Conservation (phyloP, 1,284 basidiomycete genomes). For the Schizophyllum commune region DNA sequence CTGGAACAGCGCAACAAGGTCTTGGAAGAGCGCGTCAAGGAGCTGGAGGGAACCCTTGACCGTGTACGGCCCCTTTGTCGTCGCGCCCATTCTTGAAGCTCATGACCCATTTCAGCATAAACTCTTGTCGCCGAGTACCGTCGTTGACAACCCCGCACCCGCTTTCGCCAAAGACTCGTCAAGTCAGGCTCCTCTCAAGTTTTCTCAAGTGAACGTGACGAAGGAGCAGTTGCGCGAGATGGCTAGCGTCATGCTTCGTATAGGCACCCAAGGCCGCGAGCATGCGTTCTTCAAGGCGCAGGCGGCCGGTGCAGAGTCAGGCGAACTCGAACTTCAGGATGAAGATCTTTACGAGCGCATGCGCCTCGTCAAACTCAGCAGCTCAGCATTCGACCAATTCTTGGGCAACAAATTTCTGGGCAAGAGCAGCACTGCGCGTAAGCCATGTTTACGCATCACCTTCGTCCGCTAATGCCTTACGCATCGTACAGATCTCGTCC, state of each 20-base stretch:
- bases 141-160: too few species aligned
- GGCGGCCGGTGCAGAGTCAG: not conserved
- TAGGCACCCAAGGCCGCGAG: not conserved
- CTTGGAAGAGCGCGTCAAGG: not conserved
- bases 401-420: not conserved
- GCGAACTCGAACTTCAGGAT: not conserved
- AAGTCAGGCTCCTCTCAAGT: too few species aligned
- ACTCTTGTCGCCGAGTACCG: not conserved
- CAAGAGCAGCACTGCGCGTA: not conserved
- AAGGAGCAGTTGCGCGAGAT: not conserved
- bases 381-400: not conserved
- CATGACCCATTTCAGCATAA: slow-evolving; percentile 30
- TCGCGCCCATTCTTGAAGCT: slow-evolving; percentile 35
- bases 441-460: slow-evolving; percentile 44
- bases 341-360: not conserved
- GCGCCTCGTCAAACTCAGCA: too few species aligned
- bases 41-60: too few species aligned
- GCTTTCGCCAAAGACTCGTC: too few species aligned
- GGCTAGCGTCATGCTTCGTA: not conserved
- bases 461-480: not conserved
- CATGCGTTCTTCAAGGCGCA: not conserved
- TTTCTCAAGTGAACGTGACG: slow-evolving; percentile 15
- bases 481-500: slow-evolving; percentile 10
- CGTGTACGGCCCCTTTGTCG: too few species aligned
- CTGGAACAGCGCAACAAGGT: slow-evolving; percentile 2